Evolutionary conservation across 306 rosid genomes (phyloP).

Genomic region (Quercus glauca): DNA sequence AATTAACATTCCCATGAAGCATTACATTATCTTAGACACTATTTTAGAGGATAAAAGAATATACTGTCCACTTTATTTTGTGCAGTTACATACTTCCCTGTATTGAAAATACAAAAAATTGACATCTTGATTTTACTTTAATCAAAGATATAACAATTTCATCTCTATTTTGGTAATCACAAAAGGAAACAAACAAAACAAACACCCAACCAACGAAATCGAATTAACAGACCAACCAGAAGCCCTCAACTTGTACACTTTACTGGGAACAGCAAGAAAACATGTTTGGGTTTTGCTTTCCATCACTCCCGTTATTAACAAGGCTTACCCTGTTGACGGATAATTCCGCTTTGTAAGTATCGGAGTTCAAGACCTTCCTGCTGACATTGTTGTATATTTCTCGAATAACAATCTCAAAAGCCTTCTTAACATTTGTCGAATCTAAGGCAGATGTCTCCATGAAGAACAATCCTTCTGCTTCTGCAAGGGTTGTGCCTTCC

Average conservation of each 20-base stretch:
- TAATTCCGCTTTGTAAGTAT: slow-evolving; percentile 87
- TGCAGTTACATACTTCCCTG: slow-evolving; percentile 30
- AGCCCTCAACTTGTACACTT: slow-evolving; percentile 20
- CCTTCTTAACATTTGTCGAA: slow-evolving; percentile 75
- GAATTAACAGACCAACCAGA: slow-evolving; percentile 27
- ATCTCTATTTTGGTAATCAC: slow-evolving; percentile 39
- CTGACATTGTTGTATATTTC: slow-evolving; percentile 91
- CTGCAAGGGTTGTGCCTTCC: slow-evolving; percentile 88
- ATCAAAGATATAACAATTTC: slow-evolving; percentile 23
- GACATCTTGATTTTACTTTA: slow-evolving; percentile 28
- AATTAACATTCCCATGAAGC: not conserved
- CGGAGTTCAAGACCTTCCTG: slow-evolving; percentile 90
- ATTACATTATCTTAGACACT: not conserved
- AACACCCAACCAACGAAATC: slow-evolving; percentile 19
- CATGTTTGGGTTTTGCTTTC: slow-evolving; percentile 50
- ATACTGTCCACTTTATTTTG: slow-evolving; percentile 20
- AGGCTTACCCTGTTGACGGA: slow-evolving; percentile 90
- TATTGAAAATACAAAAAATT: slow-evolving; percentile 32
- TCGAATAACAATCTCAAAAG: slow-evolving; percentile 81
- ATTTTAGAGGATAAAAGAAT: slow-evolving; percentile 18
- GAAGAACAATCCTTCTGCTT: slow-evolving; percentile 88
- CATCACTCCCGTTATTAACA: slow-evolving; percentile 48
- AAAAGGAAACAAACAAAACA: slow-evolving; percentile 31
- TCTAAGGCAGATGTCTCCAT: slow-evolving; percentile 96
- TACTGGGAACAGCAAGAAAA: slow-evolving; percentile 84